A percentile compares a stretch with the other conserved stretches of the same genome.
These are phyloP conservation scores for Ophiostoma ips DNA, from an alignment of 2,329 filamentous ascomycete species.

Conservation along the genomic window DNA sequence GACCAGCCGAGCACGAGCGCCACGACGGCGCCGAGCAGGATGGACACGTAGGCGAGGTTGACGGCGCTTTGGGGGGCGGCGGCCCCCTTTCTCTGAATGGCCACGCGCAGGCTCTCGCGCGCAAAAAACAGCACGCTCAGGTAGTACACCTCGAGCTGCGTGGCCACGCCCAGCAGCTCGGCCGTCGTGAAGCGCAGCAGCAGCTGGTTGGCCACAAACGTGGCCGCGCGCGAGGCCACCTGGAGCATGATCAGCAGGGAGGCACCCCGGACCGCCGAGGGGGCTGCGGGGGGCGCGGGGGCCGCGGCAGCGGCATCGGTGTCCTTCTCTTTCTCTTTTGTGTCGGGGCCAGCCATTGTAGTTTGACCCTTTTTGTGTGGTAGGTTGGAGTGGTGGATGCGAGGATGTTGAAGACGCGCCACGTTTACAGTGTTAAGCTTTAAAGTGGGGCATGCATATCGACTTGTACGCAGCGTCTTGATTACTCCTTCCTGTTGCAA, in stretches of 20 bases:
- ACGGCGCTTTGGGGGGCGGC: constrained; percentile 57
- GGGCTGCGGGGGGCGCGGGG: not conserved
- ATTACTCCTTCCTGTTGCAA: too few species aligned
- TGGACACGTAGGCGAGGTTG: constrained; percentile 74
- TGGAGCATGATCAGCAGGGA: constrained; percentile 81
- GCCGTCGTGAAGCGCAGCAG: constrained; percentile 81
- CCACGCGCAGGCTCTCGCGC: constrained; percentile 79
- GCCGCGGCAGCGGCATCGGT: not conserved
- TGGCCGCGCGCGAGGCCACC: constrained; percentile 71
- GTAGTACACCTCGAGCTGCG: constrained; percentile 86
- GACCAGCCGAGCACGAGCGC: constrained; percentile 49
- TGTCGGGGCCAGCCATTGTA: not conserved
- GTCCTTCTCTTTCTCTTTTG: not conserved
- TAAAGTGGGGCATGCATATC: too few species aligned
- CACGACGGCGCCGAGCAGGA: constrained; percentile 52
- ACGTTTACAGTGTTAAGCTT: not conserved
- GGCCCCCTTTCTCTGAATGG: constrained; percentile 60
- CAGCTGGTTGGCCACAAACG: constrained; percentile 84
- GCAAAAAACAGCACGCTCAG: constrained; percentile 91
- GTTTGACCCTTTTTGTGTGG: too few species aligned
- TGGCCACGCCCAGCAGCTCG: constrained; percentile 66
- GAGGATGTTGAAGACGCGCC: not conserved
- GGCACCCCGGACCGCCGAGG: constrained; percentile 46
- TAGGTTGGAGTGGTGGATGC: not conserved
- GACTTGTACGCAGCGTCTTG: too few species aligned